Evolutionary conservation across 257 asterid species (phyloP).

Genomic region (Nicotiana undulata): DNA sequence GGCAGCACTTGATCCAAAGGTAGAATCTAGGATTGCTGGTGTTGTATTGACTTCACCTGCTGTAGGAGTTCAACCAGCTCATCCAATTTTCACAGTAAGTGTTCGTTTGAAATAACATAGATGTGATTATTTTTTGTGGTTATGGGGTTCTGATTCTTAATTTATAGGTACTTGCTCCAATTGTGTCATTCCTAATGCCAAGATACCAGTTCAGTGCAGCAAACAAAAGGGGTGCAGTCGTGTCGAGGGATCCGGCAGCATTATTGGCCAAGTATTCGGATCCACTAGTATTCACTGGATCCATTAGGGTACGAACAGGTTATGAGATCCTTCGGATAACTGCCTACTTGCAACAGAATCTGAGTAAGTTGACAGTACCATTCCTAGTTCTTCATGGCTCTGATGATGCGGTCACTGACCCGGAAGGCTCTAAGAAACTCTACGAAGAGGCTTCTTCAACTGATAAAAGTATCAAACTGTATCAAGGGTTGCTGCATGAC

Average conservation of each 20-base stretch:
- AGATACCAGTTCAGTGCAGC: conserved; percentile 86
- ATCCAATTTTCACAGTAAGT: conserved; percentile 67
- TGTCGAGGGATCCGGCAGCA: conserved; percentile 79
- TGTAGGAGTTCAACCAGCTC: conserved; percentile 84
- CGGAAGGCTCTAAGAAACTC: conserved; percentile 65
- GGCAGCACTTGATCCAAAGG: conserved; percentile 80
- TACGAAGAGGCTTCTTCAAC: conserved; percentile 60
- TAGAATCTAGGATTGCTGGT: conserved; percentile 50
- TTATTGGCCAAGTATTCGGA: conserved; percentile 81
- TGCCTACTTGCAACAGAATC: conserved; percentile 55
- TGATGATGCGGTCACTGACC: conserved; percentile 74
- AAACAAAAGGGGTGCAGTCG: conserved; percentile 58
- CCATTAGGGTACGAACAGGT: conserved; percentile 78
- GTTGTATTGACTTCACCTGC: conserved; percentile 87
- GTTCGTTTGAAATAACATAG: background rate
- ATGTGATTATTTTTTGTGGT: background rate
- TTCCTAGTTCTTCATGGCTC: conserved; percentile 84
- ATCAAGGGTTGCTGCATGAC: conserved; percentile 72
- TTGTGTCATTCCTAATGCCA: conserved; percentile 62
- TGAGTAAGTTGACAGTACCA: conserved; percentile 48
- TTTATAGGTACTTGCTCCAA: conserved; percentile 71
- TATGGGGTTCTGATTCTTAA: background rate
- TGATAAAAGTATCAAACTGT: conserved; percentile 68
- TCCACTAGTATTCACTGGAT: conserved; percentile 87
- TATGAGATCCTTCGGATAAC: conserved; percentile 68